Conservation (phyloP, 2,329 filamentous ascomycete species). For the Ascochyta viciae-villosae region DNA sequence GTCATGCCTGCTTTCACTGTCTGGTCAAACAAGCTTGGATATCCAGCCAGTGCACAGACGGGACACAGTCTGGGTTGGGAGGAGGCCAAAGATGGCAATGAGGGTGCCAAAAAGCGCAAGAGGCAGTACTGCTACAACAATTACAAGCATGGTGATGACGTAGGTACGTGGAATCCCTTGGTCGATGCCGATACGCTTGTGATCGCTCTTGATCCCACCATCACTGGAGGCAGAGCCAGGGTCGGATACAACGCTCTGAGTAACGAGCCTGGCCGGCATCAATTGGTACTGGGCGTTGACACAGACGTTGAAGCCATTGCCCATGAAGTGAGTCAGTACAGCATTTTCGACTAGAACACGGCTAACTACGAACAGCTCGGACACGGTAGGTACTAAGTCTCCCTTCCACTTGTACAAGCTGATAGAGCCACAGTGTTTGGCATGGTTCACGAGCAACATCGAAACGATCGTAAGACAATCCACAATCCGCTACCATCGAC, state of each 20-base stretch:
- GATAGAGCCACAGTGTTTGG: neutral
- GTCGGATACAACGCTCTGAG: neutral
- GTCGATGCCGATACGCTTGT: neutral
- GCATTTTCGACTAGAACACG: neutral
- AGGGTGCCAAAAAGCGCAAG: neutral
- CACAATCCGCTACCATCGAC: neutral
- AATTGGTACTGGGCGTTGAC: neutral
- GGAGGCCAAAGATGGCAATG: neutral
- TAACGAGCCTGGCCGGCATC: neutral
- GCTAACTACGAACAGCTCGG: neutral
- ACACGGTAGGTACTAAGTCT: neutral
- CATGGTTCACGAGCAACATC: conserved; percentile 12
- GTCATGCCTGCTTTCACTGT: conserved; percentile 1
- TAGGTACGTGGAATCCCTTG: neutral
- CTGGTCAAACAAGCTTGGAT: neutral
- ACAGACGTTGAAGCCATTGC: neutral
- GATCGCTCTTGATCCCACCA: neutral
- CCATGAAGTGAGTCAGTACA: neutral
- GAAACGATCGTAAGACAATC: conserved; percentile 8
- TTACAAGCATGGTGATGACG: neutral
- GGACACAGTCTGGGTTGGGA: conserved; percentile 2
- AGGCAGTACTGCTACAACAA: conserved; percentile 1
- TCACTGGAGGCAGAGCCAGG: neutral
- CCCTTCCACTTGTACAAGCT: neutral
- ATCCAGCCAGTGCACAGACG: neutral